phyloP scores from a whole-genome alignment of 2,329 filamentous ascomycete genomes.

The Cladophialophora carrionii region DNA sequence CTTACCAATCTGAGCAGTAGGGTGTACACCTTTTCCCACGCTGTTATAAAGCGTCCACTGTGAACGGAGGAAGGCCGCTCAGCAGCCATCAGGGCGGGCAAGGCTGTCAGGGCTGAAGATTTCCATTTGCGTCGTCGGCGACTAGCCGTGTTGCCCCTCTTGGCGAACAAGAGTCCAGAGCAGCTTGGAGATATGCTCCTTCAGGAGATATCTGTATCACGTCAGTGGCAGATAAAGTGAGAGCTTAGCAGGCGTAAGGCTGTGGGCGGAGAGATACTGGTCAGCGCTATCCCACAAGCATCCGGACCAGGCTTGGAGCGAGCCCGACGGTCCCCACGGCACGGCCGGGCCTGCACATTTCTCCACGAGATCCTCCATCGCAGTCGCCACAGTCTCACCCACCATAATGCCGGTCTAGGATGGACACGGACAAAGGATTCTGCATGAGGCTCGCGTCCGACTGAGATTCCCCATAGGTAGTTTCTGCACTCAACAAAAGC shows the following conservation, averaged over 20 bases:
- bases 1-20: not conserved
- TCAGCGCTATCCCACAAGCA: not conserved
- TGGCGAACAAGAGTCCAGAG: not conserved
- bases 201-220: not conserved
- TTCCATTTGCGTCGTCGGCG: not conserved
- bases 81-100: not conserved
- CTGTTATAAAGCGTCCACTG: not conserved
- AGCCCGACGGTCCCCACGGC: not conserved
- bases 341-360: not conserved
- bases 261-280: not conserved
- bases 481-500: not conserved
- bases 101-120: not conserved
- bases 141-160: not conserved
- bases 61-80: not conserved
- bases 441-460: not conserved
- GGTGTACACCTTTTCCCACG: not conserved
- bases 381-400: not conserved
- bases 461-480: not conserved
- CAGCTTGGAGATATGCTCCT: not conserved
- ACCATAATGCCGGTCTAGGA: not conserved
- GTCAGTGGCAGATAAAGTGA: slow-evolving; percentile 2
- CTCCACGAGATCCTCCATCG: not conserved
- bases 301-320: not conserved
- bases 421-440: not conserved
- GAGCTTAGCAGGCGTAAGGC: not conserved